Evolutionary conservation across 768 basidiomycete genomes (phyloP).

Genomic region (Lyophyllum shimeji): DNA sequence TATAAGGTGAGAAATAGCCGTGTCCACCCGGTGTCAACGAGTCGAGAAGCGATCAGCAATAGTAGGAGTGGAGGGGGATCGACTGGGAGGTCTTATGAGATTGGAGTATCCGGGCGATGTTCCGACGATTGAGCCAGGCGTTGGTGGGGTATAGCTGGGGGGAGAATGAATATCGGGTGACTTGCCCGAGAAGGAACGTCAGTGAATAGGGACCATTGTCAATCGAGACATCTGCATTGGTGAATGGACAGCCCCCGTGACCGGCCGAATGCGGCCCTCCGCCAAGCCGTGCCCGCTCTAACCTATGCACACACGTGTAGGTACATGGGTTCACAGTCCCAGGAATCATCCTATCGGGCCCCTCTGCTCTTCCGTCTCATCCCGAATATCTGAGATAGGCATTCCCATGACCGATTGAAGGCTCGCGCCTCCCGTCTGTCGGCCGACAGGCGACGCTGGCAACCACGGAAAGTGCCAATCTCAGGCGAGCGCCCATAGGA

Average conservation of each 20-base stretch:
- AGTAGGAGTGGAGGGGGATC: conserved; percentile 4
- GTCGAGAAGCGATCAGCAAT: background rate
- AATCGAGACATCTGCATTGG: conserved; percentile 15
- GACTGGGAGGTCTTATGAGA: background rate
- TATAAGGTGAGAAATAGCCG: background rate
- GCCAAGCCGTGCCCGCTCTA: background rate
- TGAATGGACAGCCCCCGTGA: conserved; percentile 7
- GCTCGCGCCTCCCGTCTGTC: background rate
- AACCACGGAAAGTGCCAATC: background rate
- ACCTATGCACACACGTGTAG: background rate
- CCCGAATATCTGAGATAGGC: conserved; percentile 6
- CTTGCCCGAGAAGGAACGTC: background rate
- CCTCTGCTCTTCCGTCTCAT: background rate
- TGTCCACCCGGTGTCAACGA: background rate
- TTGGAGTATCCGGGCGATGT: background rate
- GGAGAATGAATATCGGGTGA: conserved; percentile 11
- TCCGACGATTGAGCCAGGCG: background rate
- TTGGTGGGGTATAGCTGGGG: background rate
- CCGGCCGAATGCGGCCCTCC: conserved; percentile 1
- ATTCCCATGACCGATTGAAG: conserved; percentile 4
- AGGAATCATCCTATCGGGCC: background rate
- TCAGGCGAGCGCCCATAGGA: too few species aligned
- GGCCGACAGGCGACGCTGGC: background rate
- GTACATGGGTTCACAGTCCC: background rate
- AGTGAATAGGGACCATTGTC: conserved; percentile 9